Base-by-base conservation (phyloP, 805 yeast species). In the Candida andamanensis region DNA sequence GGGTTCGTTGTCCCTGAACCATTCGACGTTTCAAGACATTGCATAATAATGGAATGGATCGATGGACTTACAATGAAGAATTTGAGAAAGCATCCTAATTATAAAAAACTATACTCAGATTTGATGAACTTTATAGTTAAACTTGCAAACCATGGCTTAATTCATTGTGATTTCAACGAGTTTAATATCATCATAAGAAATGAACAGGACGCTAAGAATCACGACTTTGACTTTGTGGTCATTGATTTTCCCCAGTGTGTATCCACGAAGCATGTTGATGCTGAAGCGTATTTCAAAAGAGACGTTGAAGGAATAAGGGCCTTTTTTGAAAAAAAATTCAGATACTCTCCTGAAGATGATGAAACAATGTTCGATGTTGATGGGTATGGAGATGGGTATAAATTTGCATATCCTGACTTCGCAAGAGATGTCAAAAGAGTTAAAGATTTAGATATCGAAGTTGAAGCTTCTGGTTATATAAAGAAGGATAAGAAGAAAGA, bases 241-340 rank as follows among this genome's bases (percentile, higher is more conserved):
- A 90, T 92, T 49, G 99, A 92, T 69, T 92, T 92, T 68, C 99
- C 99, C 3, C 99, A 92, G 60, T 90, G 97, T 76, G 83, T 92
- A 12, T 85, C 96, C 15, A 84, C 85, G 28, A 89, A 83, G 44
- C 99, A 92, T 52, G 69, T 67, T 3, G 96, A 92, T 54, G 97
- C 97, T 5, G 80, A 80, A 41, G 74, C 70, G 36, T 89, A 85
- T 56, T 92, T 92, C 58, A 76, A 85, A 46, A 74, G 99, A 62
- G 99, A 92, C 60, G 94, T 92, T 15, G 84, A 85, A 36, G 89
- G 97, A 57, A 79, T 92, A 33, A 71, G 87, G 41, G 69, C 78
- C 28, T 92, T 90, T 50, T 92, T 92, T 62, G 78, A 69, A 39
- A 78, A 76, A 54, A 83, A 83, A 55, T 74, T 90, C 46, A 75